A percentile compares a stretch with the other conserved stretches of the same genome.
Conservation (phyloP, 495 filamentous ascomycete genomes). For the Penicillium silybi region DNA sequence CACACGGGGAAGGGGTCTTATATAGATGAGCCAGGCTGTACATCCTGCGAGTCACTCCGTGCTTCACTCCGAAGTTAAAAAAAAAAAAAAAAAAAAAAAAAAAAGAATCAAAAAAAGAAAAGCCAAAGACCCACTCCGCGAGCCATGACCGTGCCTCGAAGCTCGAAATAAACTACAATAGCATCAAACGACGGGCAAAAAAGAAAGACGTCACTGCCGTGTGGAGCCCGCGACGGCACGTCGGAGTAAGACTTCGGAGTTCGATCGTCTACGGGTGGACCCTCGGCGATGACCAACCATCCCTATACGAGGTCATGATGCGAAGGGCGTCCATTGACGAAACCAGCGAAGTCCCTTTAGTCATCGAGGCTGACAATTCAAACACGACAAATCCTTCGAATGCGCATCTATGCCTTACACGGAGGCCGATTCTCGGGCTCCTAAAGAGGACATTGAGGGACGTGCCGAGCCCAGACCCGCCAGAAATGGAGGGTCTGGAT, state of each 20-base stretch:
- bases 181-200: not conserved
- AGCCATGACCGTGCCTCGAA: constrained; percentile 5
- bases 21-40: constrained; percentile 4
- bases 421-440: constrained; percentile 4
- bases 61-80: constrained; percentile 11
- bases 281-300: not conserved
- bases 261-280: not conserved
- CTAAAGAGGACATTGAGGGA: not conserved
- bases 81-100: constrained; percentile 3
- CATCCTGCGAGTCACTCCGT: constrained; percentile 10
- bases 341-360: not conserved
- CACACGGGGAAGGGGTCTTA: constrained; percentile 3
- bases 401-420: not conserved
- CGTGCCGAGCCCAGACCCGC: not conserved
- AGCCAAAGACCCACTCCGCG: constrained; percentile 11
- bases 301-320: not conserved
- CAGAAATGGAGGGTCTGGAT: not conserved
- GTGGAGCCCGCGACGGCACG: not conserved
- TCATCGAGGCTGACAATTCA: not conserved
- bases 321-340: constrained; percentile 4
- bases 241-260: constrained; percentile 12
- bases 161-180: constrained; percentile 8
- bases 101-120: constrained; percentile 2
- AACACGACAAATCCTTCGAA: not conserved
- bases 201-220: constrained; percentile 15